A percentile compares a stretch with the other conserved stretches of the same genome.
Evolutionary conservation across 805 yeast species (phyloP).

Genomic region (Zygoascus flipseniorum): DNA sequence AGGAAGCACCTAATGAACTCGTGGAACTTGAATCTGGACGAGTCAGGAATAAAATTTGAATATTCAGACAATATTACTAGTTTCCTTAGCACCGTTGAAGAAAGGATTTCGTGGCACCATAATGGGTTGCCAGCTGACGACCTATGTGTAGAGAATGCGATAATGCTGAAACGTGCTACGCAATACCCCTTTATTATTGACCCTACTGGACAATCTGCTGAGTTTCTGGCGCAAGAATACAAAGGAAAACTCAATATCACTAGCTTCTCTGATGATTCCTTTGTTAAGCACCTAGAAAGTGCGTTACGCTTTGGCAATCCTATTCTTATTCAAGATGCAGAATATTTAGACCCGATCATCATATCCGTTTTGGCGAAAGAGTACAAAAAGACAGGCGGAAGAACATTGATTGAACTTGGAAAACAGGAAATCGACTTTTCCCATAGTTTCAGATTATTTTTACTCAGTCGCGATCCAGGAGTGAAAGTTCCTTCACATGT

Average conservation of each 20-base stretch:
- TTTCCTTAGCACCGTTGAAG: constrained; percentile 34
- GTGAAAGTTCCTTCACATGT: constrained; percentile 44
- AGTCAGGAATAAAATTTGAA: constrained; percentile 35
- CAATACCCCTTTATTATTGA: constrained; percentile 60
- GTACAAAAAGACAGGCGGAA: constrained; percentile 57
- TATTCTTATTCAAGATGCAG: constrained; percentile 70
- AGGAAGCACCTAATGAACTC: constrained; percentile 31
- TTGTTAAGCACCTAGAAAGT: constrained; percentile 62
- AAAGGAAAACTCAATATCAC: constrained; percentile 40
- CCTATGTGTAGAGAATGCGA: constrained; percentile 53
- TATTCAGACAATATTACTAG: constrained; percentile 21
- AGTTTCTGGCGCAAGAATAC: constrained; percentile 29
- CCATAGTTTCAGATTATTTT: constrained; percentile 48
- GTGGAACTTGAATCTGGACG: constrained; percentile 33
- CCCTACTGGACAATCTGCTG: constrained; percentile 46
- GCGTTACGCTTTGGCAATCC: constrained; percentile 77
- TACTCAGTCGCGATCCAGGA: constrained; percentile 54
- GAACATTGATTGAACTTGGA: constrained; percentile 54
- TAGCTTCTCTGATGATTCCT: constrained; percentile 64
- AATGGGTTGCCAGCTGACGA: constrained; percentile 51
- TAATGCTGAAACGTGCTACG: constrained; percentile 31
- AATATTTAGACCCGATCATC: constrained; percentile 66
- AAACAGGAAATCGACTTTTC: constrained; percentile 59
- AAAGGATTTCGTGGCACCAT: constrained; percentile 43
- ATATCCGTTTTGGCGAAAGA: constrained; percentile 56